phyloP scores from a whole-genome alignment of 202 grass and related monocot genomes.

The Brachypodium distachyon region DNA sequence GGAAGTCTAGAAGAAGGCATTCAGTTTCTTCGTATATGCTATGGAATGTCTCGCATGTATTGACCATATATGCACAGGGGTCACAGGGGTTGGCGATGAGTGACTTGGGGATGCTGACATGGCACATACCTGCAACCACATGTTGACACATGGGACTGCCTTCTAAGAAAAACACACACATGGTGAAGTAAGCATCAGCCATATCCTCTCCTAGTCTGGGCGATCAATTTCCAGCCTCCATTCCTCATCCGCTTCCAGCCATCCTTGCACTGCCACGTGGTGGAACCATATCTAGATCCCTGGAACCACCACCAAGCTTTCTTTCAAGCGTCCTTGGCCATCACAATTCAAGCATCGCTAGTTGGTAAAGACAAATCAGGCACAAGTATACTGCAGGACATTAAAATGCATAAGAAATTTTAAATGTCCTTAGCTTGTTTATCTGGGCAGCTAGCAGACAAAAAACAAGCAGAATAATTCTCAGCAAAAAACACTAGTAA shows the following conservation, averaged over 20 bases:
- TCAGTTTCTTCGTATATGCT: not conserved
- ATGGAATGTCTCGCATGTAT: not conserved
- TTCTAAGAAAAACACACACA: constrained; percentile 1
- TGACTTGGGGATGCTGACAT: constrained; percentile 5
- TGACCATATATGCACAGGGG: not conserved
- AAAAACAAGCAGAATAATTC: not conserved
- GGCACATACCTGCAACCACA: not conserved
- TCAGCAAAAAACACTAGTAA: not conserved
- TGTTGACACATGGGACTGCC: not conserved
- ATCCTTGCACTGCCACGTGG: constrained; percentile 52
- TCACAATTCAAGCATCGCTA: constrained; percentile 15
- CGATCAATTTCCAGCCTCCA: constrained; percentile 33
- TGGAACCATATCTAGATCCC: constrained; percentile 67
- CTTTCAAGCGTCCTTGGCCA: constrained; percentile 22
- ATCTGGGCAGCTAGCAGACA: not conserved
- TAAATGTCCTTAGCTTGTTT: not conserved
- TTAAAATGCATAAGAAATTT: not conserved
- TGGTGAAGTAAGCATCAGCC: not conserved
- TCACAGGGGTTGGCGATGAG: not conserved
- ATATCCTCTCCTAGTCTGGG: constrained; percentile 14
- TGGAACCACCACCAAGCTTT: constrained; percentile 86
- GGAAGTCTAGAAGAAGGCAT: not conserved
- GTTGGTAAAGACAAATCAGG: constrained; percentile 4
- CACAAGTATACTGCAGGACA: not conserved
- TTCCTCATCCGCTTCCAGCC: constrained; percentile 77